These are phyloP conservation scores for Rhamnella rubrinervis DNA, from an alignment of 331 rosid genomes.

Conservation along the genomic window DNA sequence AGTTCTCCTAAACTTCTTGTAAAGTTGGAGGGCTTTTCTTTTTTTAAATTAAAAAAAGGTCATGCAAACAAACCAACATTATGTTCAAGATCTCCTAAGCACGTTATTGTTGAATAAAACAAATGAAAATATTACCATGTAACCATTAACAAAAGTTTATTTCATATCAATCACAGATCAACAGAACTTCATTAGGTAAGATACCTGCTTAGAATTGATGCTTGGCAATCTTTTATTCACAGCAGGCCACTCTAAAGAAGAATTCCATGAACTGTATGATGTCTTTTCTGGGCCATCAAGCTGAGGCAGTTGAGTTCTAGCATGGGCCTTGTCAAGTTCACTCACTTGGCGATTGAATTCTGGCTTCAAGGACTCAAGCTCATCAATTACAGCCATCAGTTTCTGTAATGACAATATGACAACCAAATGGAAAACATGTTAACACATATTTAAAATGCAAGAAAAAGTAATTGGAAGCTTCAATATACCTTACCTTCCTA, in stretches of 20 bases:
- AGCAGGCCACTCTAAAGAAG: constrained; percentile 55
- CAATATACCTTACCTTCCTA: constrained; percentile 55
- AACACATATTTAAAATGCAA: constrained; percentile 3
- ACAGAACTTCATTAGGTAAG: neutral
- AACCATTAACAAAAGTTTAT: neutral
- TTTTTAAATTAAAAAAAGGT: neutral
- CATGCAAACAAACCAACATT: neutral
- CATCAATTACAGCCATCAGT: constrained; percentile 58
- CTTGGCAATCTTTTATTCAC: constrained; percentile 36
- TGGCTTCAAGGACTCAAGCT: constrained; percentile 78
- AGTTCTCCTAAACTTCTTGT: constrained; percentile 1
- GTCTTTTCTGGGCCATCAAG: constrained; percentile 35
- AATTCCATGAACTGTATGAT: constrained; percentile 35
- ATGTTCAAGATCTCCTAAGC: constrained; percentile 11
- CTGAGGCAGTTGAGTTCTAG: constrained; percentile 35
- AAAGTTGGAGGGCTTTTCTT: neutral
- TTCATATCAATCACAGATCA: neutral
- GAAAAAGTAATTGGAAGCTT: neutral
- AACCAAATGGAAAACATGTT: constrained; percentile 14
- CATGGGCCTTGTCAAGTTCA: constrained; percentile 48
- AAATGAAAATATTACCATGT: neutral
- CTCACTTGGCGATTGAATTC: constrained; percentile 45
- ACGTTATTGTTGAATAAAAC: constrained; percentile 5
- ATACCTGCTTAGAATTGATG: constrained; percentile 55
- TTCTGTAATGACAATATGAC: constrained; percentile 44